Evolutionary conservation across 371 early-diverging fungal genomes (phyloP), one percentile per base, ranked within the genome.

Genomic region (Thermomucor indicae-seudaticae): DNA sequence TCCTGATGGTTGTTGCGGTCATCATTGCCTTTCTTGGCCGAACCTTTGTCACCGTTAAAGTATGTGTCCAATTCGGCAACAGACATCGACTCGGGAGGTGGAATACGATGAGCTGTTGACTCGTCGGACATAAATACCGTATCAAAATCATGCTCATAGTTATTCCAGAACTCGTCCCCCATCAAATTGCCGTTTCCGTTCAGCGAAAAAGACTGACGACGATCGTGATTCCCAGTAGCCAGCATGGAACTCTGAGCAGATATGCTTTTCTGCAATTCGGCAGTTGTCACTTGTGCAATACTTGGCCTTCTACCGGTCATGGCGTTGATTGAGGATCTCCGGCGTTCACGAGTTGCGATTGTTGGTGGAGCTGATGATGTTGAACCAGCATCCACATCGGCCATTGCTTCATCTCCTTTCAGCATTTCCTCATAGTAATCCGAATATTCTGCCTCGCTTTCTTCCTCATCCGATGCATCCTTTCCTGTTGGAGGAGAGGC

Each of bases 351-450:
- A 19, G 28, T 27, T 38, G 16, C 16, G 2, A 29, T 32, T 19
- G 35, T 24, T 37, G 49, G n/a, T n/a, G 4, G 31, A n/a, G n/a
- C n/a, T n/a, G n/a, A n/a, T n/a, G n/a, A n/a, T 14, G 49, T 25
- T 38, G 27, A 4, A 41, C 45, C 17, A 45, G 47, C 49, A 58
- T 51, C 65, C 8, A 46, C 29, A 32, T 72, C 75, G 4, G 64
- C 68, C 57, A 79, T 65, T n/a, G 29, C 58, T 47, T 59, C 59
- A 34, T 74, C 75, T 19, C 77, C 77, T 29, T 67, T 72, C 53
- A 80, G 57, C 80, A 80, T 80, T 50, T 80, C 80, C 43, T 80
- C 80, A 45, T 72, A 67, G 45, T 75, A 80, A 53, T 80, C 80
- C 45, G 73, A 72, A 48, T 65, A 70, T 17, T 78, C 79, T 23